Percentiles rank a stretch among this genome's conserved stretches.
Conservation (phyloP, 495 filamentous ascomycete genomes). For the Aspergillus biplanus region DNA sequence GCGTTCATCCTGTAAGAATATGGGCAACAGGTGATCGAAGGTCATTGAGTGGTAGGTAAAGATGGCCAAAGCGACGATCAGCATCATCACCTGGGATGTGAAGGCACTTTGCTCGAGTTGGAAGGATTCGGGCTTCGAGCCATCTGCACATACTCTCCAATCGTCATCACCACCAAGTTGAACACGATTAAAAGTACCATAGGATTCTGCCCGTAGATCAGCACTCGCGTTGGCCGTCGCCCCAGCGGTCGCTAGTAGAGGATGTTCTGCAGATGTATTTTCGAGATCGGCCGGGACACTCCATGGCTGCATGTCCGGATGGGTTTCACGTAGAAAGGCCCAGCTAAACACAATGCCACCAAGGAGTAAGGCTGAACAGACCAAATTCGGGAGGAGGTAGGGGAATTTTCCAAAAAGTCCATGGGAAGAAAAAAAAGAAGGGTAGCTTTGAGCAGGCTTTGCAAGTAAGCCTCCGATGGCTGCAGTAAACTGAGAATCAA, state of each 20-base stretch:
- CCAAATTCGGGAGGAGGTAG: constrained; percentile 81
- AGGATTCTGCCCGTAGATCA: constrained; percentile 73
- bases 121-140: constrained; percentile 38
- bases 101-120: constrained; percentile 56
- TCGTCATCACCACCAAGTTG: constrained; percentile 50
- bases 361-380: constrained; percentile 72
- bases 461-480: constrained; percentile 80
- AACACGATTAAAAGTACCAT: constrained; percentile 74
- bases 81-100: constrained; percentile 66
- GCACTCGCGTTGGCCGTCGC: constrained; percentile 69
- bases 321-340: constrained; percentile 76
- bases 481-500: constrained; percentile 28
- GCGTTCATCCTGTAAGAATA: constrained; percentile 77
- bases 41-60: constrained; percentile 91
- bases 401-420: constrained; percentile 75
- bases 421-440: constrained; percentile 61
- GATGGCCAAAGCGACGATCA: constrained; percentile 73
- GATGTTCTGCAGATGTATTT: constrained; percentile 64
- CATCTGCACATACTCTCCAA: constrained; percentile 54
- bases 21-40: constrained; percentile 81
- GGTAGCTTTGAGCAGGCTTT: constrained; percentile 70
- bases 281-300: constrained; percentile 50
- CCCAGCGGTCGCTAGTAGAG: constrained; percentile 71
- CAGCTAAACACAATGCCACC: constrained; percentile 75
- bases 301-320: constrained; percentile 74